Base-by-base conservation (phyloP, 257 asterid species). In the Plantago ovata region DNA sequence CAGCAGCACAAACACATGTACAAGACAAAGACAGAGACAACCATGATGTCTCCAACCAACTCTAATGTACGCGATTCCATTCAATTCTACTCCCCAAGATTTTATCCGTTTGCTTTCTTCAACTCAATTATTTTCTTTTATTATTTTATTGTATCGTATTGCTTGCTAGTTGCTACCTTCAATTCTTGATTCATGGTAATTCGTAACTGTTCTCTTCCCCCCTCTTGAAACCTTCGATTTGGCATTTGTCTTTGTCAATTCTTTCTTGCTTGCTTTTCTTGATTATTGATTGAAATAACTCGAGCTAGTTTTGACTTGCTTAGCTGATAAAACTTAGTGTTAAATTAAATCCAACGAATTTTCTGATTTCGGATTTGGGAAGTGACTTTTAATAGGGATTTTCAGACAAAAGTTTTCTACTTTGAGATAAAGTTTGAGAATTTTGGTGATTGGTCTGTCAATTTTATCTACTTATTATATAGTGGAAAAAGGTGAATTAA, bases 21-120 rank as follows among this genome's bases (percentile, higher is more conserved):
- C 36, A 28, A n/a, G 3, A 33, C 60, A 62, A 28, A n/a, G 3
- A 33, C 60, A 62, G 70, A 46, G 62, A 72, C 60, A 48, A 54
- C 69, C 41, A 45, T 70, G 22, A 79, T 76, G 83, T 71, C 77
- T 52, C 77, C 79, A 13, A 73, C 71, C 77, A 70, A 68, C 63
- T 13, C 64, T 61, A 55, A 70, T 64, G 83, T 76, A 73, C 23
- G 78, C 43, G 60, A 45, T 46, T 13, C 10, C 13, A 15, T 50
- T 57, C 5, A 20, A 55, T 28, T 38, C 53, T 63, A 7, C 22
- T 13, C 65, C 62, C 65, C 62, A 9, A 0, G 21, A 4, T 21
- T 46, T 44, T 43, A 8, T 50, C 45, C 28, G 38, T 43, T 52
- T 23, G 47, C 42, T 18, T 62, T 22, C 38, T 41, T 23, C 65